Conservation (phyloP, 345 rosid genomes). For the Theobroma cacao region DNA sequence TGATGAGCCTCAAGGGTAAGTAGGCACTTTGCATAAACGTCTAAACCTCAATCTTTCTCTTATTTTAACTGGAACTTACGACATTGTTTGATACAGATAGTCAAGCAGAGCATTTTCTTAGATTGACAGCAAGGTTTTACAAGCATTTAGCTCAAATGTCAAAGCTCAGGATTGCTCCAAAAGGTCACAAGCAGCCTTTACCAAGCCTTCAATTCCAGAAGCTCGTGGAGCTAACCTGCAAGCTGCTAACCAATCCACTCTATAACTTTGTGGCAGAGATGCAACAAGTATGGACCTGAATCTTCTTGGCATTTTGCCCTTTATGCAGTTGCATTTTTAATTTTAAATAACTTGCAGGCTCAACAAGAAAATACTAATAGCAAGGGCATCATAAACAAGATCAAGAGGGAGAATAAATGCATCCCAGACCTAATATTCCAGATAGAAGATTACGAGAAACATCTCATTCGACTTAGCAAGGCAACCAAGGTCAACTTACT, state of each 20-base stretch:
- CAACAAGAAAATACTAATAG: constrained; percentile 49
- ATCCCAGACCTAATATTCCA: constrained; percentile 81
- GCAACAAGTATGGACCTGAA: constrained; percentile 47
- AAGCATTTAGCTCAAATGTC: constrained; percentile 77
- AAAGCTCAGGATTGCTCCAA: constrained; percentile 66
- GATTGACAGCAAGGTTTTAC: constrained; percentile 58
- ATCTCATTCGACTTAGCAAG: constrained; percentile 78
- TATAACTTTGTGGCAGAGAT: constrained; percentile 68
- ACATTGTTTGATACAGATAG: constrained; percentile 44
- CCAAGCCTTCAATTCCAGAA: constrained; percentile 70
- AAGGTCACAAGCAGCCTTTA: constrained; percentile 69
- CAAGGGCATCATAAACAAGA: constrained; percentile 69
- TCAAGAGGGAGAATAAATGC: constrained; percentile 85
- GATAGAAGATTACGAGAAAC: constrained; percentile 78
- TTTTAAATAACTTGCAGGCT: constrained; percentile 37
- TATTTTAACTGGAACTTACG: constrained; percentile 12
- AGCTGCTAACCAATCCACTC: constrained; percentile 62
- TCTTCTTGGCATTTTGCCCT: background rate
- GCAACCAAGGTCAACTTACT: constrained; percentile 63
- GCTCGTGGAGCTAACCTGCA: constrained; percentile 80
- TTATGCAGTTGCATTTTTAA: background rate
- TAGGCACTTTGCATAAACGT: constrained; percentile 3
- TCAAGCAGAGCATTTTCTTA: constrained; percentile 65
- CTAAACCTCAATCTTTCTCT: constrained; percentile 6
- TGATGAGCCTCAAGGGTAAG: constrained; percentile 71